Evolutionary conservation across 1,139 yeast species (phyloP), one percentile per base, ranked within the genome.

Genomic region (Geotrichum histeridarum): DNA sequence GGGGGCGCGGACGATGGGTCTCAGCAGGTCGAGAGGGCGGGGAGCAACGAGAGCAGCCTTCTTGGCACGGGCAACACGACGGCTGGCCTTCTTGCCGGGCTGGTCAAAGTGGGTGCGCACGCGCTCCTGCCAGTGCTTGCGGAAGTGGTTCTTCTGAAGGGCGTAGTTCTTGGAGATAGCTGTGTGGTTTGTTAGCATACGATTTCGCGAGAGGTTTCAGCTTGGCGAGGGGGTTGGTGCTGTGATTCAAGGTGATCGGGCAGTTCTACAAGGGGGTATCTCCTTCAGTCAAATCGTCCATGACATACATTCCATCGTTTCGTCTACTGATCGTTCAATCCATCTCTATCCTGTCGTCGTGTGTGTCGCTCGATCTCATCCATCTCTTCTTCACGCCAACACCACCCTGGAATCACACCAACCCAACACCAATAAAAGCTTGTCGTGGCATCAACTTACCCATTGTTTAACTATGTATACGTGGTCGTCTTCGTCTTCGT

Each of bases 121-220:
- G 77, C 99, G 89, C 80, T 88, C 95, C 82, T 93, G 98, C 99
- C 99, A 93, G 95, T 90, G 93, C 88, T 93, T 93, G 64, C 76
- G 67, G 90, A 83, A 91, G 81, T 85, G 97, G 95, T 77, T 77
- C 74, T 79, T 68, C 67, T 69, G 71, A 69, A 73, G 70, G 68
- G 77, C 74, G 74, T 86, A 82, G 81, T 93, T 93, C 91, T 93
- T 90, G 73, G 93, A 79, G 83, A 93, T 89, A 80, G 98, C 98
- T 93, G 78, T 59, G 22, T 22, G 17, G n/a, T 14, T 11, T 37
- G 39, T n/a, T 45, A 15, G 14, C 5, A 35, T n/a, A 18, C 8
- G 15, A 33, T 17, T 38, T 9, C 14, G 17, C 4, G 14, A 2
- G 17, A 39, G n/a, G 17, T 2, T 11, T 37, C 9, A 8, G 39